Percentiles rank a stretch among this genome's conserved stretches.
Evolutionary conservation across 805 yeast genomes (phyloP).

Genomic region (Yamadazyma ubonensis): DNA sequence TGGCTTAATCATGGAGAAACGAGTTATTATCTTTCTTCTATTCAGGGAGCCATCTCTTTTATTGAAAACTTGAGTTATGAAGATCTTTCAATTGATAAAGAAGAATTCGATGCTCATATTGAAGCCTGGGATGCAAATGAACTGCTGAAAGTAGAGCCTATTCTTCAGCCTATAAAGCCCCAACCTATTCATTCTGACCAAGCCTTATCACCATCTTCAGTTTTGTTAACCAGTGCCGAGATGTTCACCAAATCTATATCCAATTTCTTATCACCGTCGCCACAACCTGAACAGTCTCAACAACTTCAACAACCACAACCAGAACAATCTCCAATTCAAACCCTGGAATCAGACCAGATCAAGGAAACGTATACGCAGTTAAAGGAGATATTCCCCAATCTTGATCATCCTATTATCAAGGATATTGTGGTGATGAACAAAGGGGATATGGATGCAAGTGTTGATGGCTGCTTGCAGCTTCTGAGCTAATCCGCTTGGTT

Average conservation of each 20-base stretch:
- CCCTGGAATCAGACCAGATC: slow-evolving; percentile 3
- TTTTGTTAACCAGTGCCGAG: slow-evolving; percentile 46
- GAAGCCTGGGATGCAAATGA: slow-evolving; percentile 49
- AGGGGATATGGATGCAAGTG: slow-evolving; percentile 68
- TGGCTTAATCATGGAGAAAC: slow-evolving; percentile 80
- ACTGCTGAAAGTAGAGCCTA: slow-evolving; percentile 18
- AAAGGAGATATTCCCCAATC: slow-evolving; percentile 69
- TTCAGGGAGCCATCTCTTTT: slow-evolving; percentile 85
- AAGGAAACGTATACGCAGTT: slow-evolving; percentile 44
- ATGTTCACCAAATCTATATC: slow-evolving; percentile 51
- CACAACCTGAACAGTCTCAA: slow-evolving; percentile 21
- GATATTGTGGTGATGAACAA: slow-evolving; percentile 69
- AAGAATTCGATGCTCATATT: slow-evolving; percentile 56
- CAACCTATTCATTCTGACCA: slow-evolving; percentile 13
- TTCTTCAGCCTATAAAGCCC: slow-evolving; percentile 19
- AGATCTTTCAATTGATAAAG: slow-evolving; percentile 59
- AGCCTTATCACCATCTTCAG: slow-evolving; percentile 37
- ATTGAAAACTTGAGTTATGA: slow-evolving; percentile 58
- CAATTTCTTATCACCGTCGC: slow-evolving; percentile 39
- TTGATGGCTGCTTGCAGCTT: slow-evolving; percentile 55
- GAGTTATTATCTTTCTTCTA: slow-evolving; percentile 85
- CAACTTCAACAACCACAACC: slow-evolving; percentile 4
- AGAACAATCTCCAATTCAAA: slow-evolving; percentile 2
- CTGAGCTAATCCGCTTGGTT: slow-evolving; percentile 1
- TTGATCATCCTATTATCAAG: slow-evolving; percentile 65